Evolutionary conservation across 2,329 filamentous ascomycete species (phyloP).

Genomic region (Cercospora sp.): DNA sequence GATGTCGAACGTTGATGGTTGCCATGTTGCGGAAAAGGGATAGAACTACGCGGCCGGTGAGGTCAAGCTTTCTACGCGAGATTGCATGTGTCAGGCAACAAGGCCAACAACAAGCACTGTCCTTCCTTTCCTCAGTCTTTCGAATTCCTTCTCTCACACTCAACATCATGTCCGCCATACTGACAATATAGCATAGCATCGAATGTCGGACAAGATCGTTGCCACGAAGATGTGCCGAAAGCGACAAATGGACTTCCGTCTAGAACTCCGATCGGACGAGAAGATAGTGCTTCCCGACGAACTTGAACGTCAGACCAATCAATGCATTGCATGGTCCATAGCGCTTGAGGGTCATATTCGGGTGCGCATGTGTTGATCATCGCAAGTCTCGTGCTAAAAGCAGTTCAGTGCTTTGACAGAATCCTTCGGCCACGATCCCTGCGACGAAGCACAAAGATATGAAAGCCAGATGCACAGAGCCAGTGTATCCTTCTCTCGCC

Average conservation of each 20-base stretch:
- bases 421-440: neutral
- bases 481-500: neutral
- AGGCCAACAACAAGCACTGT: neutral
- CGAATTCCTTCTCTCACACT: neutral
- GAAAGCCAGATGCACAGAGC: neutral
- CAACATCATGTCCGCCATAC: neutral
- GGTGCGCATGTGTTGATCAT: neutral
- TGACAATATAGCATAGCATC: neutral
- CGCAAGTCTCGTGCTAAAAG: neutral
- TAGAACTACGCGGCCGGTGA: neutral
- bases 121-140: neutral
- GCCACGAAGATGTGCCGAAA: neutral
- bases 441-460: neutral
- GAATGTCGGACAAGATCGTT: neutral
- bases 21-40: neutral
- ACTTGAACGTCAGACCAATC: neutral
- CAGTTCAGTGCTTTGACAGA: neutral
- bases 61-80: constrained; percentile 9
- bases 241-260: neutral
- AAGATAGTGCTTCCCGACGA: neutral
- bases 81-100: constrained; percentile 8
- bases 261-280: neutral
- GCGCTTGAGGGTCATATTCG: neutral
- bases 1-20: neutral
- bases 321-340: neutral